A percentile compares a stretch with the other conserved stretches of the same genome.
These are phyloP conservation scores for Pseudocercospora fuligena DNA, from an alignment of 2,329 filamentous ascomycete species.

Conservation along the genomic window DNA sequence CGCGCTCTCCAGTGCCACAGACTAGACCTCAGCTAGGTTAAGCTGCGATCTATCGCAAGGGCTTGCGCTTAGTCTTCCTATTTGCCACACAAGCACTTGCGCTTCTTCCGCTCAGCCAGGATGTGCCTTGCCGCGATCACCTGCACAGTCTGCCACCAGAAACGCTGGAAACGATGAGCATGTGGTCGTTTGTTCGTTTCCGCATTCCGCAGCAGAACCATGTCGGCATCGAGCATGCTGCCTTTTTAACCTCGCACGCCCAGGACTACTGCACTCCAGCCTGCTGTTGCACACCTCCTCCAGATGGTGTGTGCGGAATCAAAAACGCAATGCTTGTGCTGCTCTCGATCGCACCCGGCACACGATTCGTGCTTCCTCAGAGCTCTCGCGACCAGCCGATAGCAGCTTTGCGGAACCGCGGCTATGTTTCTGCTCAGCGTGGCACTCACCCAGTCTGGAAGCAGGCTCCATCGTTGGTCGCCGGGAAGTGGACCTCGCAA, in stretches of 20 bases:
- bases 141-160: neutral
- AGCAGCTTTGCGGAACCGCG: neutral
- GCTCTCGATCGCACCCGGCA: neutral
- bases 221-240: neutral
- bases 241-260: neutral
- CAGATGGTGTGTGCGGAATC: neutral
- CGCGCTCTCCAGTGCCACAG: neutral
- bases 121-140: constrained; percentile 4
- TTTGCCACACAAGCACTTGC: neutral
- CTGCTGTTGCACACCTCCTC: constrained; percentile 6
- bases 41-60: constrained; percentile 1
- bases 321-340: neutral
- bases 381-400: neutral
- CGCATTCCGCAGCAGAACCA: neutral
- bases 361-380: neutral
- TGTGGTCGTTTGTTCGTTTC: constrained; percentile 8
- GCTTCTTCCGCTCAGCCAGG: neutral
- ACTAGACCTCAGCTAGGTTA: neutral
- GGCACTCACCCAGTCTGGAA: neutral
- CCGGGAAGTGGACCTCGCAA: neutral
- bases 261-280: neutral
- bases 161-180: neutral
- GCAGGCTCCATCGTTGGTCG: neutral
- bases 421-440: neutral
- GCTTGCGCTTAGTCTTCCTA: constrained; percentile 1